Conservation (phyloP, 164 flowering plant species). For the Berberis thunbergii region DNA sequence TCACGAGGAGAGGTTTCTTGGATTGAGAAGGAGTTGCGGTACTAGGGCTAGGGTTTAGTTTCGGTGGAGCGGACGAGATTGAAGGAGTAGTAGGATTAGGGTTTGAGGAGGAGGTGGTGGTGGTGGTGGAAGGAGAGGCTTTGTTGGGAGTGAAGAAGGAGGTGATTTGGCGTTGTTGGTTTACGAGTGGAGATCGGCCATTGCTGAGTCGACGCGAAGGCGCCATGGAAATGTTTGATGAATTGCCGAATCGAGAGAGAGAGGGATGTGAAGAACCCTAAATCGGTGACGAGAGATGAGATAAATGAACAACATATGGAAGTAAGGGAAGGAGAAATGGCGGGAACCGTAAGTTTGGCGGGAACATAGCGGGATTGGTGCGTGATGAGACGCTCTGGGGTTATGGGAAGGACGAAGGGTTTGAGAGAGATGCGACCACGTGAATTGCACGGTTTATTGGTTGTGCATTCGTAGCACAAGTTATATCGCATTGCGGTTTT, state of each 20-base stretch:
- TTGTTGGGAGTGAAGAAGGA: conserved; percentile 63
- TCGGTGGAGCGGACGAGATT: conserved; percentile 17
- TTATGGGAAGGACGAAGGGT: too few species aligned
- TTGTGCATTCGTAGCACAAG: too few species aligned
- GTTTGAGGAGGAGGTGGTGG: conserved; percentile 12
- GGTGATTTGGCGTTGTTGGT: conserved; percentile 87
- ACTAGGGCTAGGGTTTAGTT: conserved; percentile 25
- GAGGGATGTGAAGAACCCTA: neutral
- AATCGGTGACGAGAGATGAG: neutral
- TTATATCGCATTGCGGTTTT: too few species aligned
- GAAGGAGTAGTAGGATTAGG: conserved; percentile 9
- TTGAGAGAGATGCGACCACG: too few species aligned
- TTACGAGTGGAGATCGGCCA: conserved; percentile 80
- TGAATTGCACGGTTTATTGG: too few species aligned
- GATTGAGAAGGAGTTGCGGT: conserved; percentile 20
- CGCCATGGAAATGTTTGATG: conserved; percentile 35
- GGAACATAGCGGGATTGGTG: neutral
- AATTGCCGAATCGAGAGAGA: neutral
- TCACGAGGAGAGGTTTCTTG: conserved; percentile 35
- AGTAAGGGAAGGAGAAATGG: too few species aligned
- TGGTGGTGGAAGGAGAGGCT: conserved; percentile 17
- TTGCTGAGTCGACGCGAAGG: conserved; percentile 58
- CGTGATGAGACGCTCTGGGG: too few species aligned
- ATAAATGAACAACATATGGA: neutral
- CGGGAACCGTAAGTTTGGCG: neutral